Base-by-base conservation (phyloP, 1,284 basidiomycete genomes). In the Sporisorium graminicola region DNA sequence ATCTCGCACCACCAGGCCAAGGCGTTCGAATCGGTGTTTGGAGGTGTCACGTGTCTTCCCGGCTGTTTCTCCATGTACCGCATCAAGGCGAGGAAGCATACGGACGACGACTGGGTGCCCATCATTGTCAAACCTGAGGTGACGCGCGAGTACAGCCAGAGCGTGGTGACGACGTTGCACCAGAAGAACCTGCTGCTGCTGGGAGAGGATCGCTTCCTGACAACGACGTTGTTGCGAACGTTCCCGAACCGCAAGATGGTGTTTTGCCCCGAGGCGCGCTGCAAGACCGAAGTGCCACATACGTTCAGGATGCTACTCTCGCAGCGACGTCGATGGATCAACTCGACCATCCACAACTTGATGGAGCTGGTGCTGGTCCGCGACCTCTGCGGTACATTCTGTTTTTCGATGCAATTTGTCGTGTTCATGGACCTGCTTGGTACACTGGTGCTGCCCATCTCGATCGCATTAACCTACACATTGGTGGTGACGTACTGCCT, bases 31-130 rank as follows among this genome's bases (percentile, higher is more conserved):
- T 95, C 95, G 26, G 94, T 98, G 18, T 99, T 99, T 86, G 97
- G 97, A 85, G 97, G 97, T 91, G 97, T 99, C 62, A 95, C 97
- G 16, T 99, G 97, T 89, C 88, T 99, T 47, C 97, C 97, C 0
- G 97, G 97, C 24, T 99, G 97, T 87, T 99, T 99, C 89, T 98
- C 95, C 51, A 98, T 99, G 94, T 99, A 99, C 88, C 90, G 97
- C 56, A 89, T 99, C 86, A 99, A 99, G 87, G 95, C 95, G 5
- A 90, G 95, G 69, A 94, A 90, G 89, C 52, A 70, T 31, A 72
- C 57, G 13, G 94, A 94, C 65, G 93, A 95, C 76, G 96, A 99
- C 85, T 99, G 97, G 97, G 90, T 99, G 5, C 97, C 97, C 3
- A 91, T 99, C 77, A 93, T 99, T 82, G 91, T 94, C 86, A 98